phyloP scores from a whole-genome alignment of 73 alveolate species.

The Halteria grandinella region DNA sequence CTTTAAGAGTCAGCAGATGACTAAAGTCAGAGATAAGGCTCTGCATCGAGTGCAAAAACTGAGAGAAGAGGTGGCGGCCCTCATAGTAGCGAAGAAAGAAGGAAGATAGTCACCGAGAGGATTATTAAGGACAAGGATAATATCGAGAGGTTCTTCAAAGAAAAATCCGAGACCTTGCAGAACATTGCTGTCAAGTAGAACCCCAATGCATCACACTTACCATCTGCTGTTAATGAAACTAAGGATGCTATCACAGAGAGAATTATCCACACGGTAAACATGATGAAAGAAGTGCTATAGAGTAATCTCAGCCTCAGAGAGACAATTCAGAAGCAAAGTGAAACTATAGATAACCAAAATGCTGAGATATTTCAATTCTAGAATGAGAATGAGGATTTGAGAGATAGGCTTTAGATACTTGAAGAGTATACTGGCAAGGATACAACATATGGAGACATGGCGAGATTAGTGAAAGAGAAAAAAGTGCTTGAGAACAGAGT shows the following conservation, averaged over 20 bases:
- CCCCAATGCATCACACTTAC: background rate
- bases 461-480: constrained; percentile 24
- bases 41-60: background rate
- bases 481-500: constrained; percentile 47
- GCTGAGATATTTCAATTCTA: constrained; percentile 53
- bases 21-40: background rate
- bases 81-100: constrained; percentile 20
- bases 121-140: constrained; percentile 9
- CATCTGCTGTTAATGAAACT: constrained; percentile 12
- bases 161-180: constrained; percentile 23
- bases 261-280: constrained; percentile 53
- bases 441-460: constrained; percentile 3
- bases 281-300: constrained; percentile 64
- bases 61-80: constrained; percentile 17
- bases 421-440: constrained; percentile 60
- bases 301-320: constrained; percentile 45
- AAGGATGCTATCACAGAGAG: constrained; percentile 62
- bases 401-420: constrained; percentile 52
- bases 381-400: constrained; percentile 64
- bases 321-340: constrained; percentile 21
- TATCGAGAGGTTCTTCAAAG: constrained; percentile 36
- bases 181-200: constrained; percentile 24
- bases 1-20: background rate
- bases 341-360: constrained; percentile 30
- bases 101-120: constrained; percentile 15